A percentile compares a stretch with the other conserved stretches of the same genome.
phyloP scores from a whole-genome alignment of 169 alveolate genomes.

The Babesia divergens region DNA sequence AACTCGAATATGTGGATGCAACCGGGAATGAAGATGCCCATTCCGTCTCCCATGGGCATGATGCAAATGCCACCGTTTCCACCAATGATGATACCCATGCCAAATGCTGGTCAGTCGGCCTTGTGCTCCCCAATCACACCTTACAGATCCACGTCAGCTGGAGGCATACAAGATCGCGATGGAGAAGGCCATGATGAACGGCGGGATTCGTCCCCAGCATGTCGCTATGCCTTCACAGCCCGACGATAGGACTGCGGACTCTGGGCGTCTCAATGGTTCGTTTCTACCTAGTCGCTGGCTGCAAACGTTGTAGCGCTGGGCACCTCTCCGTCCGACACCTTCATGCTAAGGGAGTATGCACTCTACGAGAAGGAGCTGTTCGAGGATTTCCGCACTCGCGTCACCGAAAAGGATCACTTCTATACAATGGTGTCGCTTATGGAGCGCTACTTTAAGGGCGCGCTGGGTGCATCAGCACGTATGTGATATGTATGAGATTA shows the following conservation, averaged over 20 bases:
- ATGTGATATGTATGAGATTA: background rate
- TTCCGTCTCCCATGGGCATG: constrained; percentile 11
- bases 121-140: no score
- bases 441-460: constrained; percentile 28
- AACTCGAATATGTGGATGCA: background rate
- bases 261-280: constrained; percentile 14
- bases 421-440: background rate
- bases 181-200: no score
- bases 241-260: background rate
- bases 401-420: constrained; percentile 4
- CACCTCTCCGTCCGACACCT: background rate
- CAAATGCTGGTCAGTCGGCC: background rate
- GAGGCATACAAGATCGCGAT: background rate
- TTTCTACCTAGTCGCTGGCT: constrained; percentile 3
- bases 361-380: constrained; percentile 11
- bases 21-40: background rate
- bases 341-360: background rate
- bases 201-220: no score
- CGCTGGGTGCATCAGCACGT: constrained; percentile 11
- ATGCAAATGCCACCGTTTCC: constrained; percentile 32
- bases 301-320: constrained; percentile 28
- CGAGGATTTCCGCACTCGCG: background rate
- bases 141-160: background rate
- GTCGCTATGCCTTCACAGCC: no score
- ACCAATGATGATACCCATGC: constrained; percentile 24